Conservation (phyloP, 2,329 filamentous ascomycete species). For the Microcera coccophila region DNA sequence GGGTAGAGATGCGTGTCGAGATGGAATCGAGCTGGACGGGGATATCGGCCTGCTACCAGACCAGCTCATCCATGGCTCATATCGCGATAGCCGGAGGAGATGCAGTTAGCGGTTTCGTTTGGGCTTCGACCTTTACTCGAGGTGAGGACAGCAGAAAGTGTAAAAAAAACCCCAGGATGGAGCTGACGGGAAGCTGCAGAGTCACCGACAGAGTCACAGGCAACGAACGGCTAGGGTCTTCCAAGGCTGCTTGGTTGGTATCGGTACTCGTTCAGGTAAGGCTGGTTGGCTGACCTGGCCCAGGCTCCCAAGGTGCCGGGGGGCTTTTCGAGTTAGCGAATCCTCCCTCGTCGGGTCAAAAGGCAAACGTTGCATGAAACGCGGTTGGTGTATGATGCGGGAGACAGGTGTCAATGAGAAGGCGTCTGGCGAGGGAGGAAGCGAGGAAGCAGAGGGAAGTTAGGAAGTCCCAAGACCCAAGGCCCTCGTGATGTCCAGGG, state of each 20-base stretch:
- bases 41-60: constrained; percentile 31
- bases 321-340: background rate
- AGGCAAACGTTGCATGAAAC: background rate
- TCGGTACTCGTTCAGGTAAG: background rate
- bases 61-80: constrained; percentile 35
- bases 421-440: background rate
- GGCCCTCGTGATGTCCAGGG: constrained; percentile 27
- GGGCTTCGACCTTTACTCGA: background rate
- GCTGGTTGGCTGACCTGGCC: background rate
- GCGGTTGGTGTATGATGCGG: background rate
- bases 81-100: constrained; percentile 11
- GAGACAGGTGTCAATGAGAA: background rate
- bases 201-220: too few relatives aligned
- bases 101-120: constrained; percentile 6
- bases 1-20: constrained; percentile 1
- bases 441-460: constrained; percentile 9
- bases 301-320: background rate
- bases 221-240: constrained; percentile 4
- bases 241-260: background rate
- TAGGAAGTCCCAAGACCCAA: constrained; percentile 19
- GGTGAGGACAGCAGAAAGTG: constrained; percentile 9
- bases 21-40: constrained; percentile 23
- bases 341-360: background rate
- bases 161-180: constrained; percentile 15
- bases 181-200: constrained; percentile 20